phyloP scores from a whole-genome alignment of 805 yeast genomes.

The Candida chauliodis region DNA sequence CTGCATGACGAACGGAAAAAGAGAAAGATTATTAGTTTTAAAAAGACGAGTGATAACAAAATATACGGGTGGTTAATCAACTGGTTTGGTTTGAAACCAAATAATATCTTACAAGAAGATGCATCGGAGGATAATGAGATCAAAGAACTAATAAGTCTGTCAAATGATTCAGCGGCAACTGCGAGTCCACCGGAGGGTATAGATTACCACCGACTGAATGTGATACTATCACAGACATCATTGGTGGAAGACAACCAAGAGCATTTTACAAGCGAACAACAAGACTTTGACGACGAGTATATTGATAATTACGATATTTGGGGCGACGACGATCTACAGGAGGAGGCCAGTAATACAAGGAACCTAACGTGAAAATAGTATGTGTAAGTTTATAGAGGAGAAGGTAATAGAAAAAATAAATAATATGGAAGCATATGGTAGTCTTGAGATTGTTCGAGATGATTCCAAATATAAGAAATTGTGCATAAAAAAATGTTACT shows the following conservation, averaged over 20 bases:
- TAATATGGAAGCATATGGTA: neutral
- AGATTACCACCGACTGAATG: neutral
- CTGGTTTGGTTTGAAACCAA: neutral
- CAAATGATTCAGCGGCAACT: conserved; percentile 5
- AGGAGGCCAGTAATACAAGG: neutral
- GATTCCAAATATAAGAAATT: neutral
- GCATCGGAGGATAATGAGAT: conserved; percentile 7
- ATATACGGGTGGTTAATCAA: conserved; percentile 4
- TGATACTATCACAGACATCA: neutral
- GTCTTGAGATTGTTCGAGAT: neutral
- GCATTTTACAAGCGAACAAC: conserved; percentile 6
- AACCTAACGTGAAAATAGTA: neutral
- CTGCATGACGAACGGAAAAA: conserved; percentile 5
- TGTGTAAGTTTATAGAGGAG: no score
- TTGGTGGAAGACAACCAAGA: neutral
- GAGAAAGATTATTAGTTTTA: conserved; percentile 4
- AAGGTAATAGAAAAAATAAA: no score
- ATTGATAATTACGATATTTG: conserved; percentile 25
- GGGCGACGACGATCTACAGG: conserved; percentile 11
- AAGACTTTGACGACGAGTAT: conserved; percentile 22
- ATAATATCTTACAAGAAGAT: conserved; percentile 7
- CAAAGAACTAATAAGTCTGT: conserved; percentile 5
- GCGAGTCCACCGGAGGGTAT: neutral
- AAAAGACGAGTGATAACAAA: conserved; percentile 2
- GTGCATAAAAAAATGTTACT: neutral